phyloP scores from a whole-genome alignment of 768 basidiomycete genomes.

The Lanmaoa rubissima region DNA sequence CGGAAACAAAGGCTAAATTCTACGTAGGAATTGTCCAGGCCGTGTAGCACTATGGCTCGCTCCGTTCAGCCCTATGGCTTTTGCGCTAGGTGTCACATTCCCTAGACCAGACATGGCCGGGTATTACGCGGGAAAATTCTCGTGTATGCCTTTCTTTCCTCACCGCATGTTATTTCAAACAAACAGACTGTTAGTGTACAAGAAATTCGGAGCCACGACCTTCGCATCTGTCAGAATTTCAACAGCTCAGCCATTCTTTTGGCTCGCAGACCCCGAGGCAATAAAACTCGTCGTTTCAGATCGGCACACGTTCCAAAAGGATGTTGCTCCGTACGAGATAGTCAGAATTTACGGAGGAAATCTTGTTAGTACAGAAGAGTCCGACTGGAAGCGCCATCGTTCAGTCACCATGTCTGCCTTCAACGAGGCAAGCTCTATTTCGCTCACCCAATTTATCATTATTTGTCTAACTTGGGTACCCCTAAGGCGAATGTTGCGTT shows the following conservation, averaged over 20 bases:
- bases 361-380: slow-evolving; percentile 41
- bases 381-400: slow-evolving; percentile 50
- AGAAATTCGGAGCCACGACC: slow-evolving; percentile 38
- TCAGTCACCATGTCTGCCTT: slow-evolving; percentile 47
- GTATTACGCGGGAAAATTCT: slow-evolving; percentile 35
- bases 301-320: slow-evolving; percentile 40
- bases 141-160: slow-evolving; percentile 27
- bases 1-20: not conserved
- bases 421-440: slow-evolving; percentile 37
- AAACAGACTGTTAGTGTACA: slow-evolving; percentile 32
- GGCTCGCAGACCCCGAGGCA: slow-evolving; percentile 45
- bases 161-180: not conserved
- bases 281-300: slow-evolving; percentile 36
- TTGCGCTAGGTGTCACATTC: slow-evolving; percentile 31
- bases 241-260: slow-evolving; percentile 34
- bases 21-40: slow-evolving; percentile 21
- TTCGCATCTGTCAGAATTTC: slow-evolving; percentile 37
- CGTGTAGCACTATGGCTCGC: slow-evolving; percentile 27
- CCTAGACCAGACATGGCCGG: slow-evolving; percentile 37
- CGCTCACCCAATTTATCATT: not conserved
- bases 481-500: slow-evolving; percentile 44
- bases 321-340: slow-evolving; percentile 38
- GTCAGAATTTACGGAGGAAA: slow-evolving; percentile 47
- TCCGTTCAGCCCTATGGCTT: slow-evolving; percentile 31
- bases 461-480: not conserved